phyloP scores from a whole-genome alignment of 2,329 filamentous ascomycete species.

The Neospermospora avenae region DNA sequence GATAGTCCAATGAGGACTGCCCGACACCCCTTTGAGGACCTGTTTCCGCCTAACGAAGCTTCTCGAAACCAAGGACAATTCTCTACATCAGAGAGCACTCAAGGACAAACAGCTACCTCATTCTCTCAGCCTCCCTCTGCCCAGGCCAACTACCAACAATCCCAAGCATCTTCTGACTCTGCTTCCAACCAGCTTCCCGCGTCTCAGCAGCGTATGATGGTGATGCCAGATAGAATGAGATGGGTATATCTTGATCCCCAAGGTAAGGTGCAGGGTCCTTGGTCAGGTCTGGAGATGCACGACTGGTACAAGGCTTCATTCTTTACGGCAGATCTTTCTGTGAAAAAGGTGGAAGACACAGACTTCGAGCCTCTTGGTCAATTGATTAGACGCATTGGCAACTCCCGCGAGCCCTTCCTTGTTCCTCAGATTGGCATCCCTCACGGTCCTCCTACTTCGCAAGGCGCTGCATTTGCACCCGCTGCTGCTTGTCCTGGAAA shows the following conservation, averaged over 20 bases:
- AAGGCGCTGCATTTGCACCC: slow-evolving; percentile 36
- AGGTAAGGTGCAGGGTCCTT: slow-evolving; percentile 87
- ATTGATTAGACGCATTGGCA: slow-evolving; percentile 91
- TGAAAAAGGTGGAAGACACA: slow-evolving; percentile 89
- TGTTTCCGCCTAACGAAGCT: slow-evolving; percentile 28
- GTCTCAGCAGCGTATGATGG: slow-evolving; percentile 80
- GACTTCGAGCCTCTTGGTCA: slow-evolving; percentile 96
- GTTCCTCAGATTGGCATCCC: slow-evolving; percentile 96
- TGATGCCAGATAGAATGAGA: slow-evolving; percentile 98
- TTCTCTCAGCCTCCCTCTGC: slow-evolving; percentile 28
- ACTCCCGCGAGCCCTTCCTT: slow-evolving; percentile 94
- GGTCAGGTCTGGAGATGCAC: slow-evolving; percentile 97
- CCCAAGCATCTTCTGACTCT: slow-evolving; percentile 41
- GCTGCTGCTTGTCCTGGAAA: slow-evolving; percentile 38
- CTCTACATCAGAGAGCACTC: slow-evolving; percentile 28
- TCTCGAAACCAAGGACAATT: slow-evolving; percentile 27
- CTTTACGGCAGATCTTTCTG: slow-evolving; percentile 89
- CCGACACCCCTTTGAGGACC: slow-evolving; percentile 55
- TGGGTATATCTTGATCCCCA: slow-evolving; percentile 98
- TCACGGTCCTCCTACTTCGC: slow-evolving; percentile 68
- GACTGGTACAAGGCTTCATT: slow-evolving; percentile 99
- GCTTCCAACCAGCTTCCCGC: slow-evolving; percentile 66
- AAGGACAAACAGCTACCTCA: slow-evolving; percentile 25
- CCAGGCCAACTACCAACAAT: slow-evolving; percentile 32
- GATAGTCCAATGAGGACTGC: slow-evolving; percentile 56